A percentile compares a stretch with the other conserved stretches of the same genome.
phyloP scores from a whole-genome alignment of 2,329 filamentous ascomycete species.

The Aspergillus carbonarius region DNA sequence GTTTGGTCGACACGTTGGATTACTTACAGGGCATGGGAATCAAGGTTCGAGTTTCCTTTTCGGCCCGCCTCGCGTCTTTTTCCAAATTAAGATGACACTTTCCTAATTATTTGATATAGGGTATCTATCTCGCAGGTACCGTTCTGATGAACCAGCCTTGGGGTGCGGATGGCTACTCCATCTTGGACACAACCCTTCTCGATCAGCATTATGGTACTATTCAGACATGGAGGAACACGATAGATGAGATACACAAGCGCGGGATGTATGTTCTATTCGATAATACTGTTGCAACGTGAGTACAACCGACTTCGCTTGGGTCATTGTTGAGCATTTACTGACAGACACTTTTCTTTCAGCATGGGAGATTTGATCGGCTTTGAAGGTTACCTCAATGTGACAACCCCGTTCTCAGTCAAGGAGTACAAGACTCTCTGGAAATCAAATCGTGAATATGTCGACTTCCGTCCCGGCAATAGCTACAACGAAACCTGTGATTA shows the following conservation, averaged over 20 bases:
- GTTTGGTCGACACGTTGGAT: slow-evolving; percentile 60
- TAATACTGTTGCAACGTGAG: slow-evolving; percentile 64
- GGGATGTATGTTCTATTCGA: slow-evolving; percentile 67
- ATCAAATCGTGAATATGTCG: slow-evolving; percentile 53
- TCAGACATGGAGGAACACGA: slow-evolving; percentile 56
- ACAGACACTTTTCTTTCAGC: slow-evolving; percentile 11
- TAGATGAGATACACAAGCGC: slow-evolving; percentile 60
- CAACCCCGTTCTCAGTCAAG: slow-evolving; percentile 54
- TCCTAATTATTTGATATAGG: slow-evolving; percentile 37
- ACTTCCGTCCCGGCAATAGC: slow-evolving; percentile 57
- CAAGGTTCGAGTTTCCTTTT: slow-evolving; percentile 43
- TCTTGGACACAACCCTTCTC: slow-evolving; percentile 62
- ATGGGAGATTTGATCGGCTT: slow-evolving; percentile 64
- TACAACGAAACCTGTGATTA: slow-evolving; percentile 58
- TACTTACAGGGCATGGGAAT: slow-evolving; percentile 66
- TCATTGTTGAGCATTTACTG: background rate
- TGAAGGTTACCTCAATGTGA: slow-evolving; percentile 59
- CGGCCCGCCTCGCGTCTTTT: background rate
- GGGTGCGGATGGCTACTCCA: slow-evolving; percentile 60
- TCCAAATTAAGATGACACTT: background rate
- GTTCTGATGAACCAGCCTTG: slow-evolving; percentile 65
- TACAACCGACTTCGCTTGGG: slow-evolving; percentile 3
- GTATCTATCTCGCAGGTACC: slow-evolving; percentile 63
- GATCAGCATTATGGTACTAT: slow-evolving; percentile 64
- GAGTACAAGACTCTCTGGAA: slow-evolving; percentile 63